A percentile compares a stretch with the other conserved stretches of the same genome.
phyloP scores from a whole-genome alignment of 1,284 basidiomycete species.

The Lentinula novae-zelandiae region DNA sequence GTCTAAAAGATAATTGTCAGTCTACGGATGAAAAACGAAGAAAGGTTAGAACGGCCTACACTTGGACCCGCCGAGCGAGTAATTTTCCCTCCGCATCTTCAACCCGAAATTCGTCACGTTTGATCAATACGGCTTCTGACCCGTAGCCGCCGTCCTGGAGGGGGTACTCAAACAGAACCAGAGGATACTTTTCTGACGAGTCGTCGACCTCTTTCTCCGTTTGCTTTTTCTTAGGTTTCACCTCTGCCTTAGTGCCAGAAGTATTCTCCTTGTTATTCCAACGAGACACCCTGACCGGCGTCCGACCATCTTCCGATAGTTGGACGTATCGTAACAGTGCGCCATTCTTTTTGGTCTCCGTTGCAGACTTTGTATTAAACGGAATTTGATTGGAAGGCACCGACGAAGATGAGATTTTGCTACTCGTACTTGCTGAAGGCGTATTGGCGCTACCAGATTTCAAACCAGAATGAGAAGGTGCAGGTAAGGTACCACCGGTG shows the following conservation, averaged over 20 bases:
- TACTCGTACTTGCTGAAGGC: background rate
- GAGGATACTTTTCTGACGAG: conserved; percentile 39
- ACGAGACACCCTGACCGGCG: conserved; percentile 18
- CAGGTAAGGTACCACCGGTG: background rate
- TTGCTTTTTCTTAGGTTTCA: conserved; percentile 8
- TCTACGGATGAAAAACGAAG: background rate
- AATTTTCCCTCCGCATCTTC: conserved; percentile 67
- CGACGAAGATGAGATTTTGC: background rate
- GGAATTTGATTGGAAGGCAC: background rate
- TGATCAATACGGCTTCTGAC: conserved; percentile 46
- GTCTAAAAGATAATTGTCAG: conserved; percentile 29
- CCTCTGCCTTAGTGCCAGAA: background rate
- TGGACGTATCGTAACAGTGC: conserved; percentile 18
- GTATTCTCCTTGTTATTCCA: conserved; percentile 21
- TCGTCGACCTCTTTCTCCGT: conserved; percentile 6
- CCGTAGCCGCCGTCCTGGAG: conserved; percentile 42
- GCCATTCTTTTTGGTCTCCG: conserved; percentile 19
- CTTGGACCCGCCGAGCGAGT: conserved; percentile 53
- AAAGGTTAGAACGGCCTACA: conserved; percentile 11
- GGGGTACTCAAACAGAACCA: conserved; percentile 54
- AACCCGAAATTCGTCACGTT: conserved; percentile 62
- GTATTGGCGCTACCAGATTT: background rate
- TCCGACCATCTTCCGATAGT: conserved; percentile 20
- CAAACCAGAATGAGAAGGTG: background rate
- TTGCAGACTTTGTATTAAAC: conserved; percentile 5